Conservation (phyloP, 306 rosid genomes). For the Cicer arietinum region DNA sequence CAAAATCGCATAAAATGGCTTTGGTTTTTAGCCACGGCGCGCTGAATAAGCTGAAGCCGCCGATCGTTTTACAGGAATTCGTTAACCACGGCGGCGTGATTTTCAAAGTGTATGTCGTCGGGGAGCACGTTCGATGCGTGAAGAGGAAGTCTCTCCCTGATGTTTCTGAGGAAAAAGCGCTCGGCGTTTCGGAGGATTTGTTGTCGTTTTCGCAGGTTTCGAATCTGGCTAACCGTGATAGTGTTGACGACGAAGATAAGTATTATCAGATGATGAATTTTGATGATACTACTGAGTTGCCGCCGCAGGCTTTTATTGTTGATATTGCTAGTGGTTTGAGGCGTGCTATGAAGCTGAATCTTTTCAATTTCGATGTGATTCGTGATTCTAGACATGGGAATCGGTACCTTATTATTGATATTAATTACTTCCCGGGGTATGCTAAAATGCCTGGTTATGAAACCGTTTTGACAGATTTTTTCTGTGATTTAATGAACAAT, state of each 20-base stretch:
- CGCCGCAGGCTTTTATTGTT: conserved; percentile 65
- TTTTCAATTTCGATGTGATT: conserved; percentile 88
- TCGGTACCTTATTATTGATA: conserved; percentile 88
- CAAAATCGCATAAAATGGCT: conserved; percentile 88
- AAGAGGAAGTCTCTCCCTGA: conserved; percentile 91
- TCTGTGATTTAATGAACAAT: conserved; percentile 65
- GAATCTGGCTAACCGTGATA: conserved; percentile 63
- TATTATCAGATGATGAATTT: conserved; percentile 77
- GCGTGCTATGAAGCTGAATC: conserved; percentile 63
- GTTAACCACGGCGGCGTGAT: conserved; percentile 95
- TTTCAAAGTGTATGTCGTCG: conserved; percentile 87
- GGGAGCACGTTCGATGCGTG: conserved; percentile 75
- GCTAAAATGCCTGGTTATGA: conserved; percentile 97
- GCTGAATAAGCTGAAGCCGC: conserved; percentile 74
- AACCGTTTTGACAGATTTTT: conserved; percentile 76
- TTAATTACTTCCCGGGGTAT: conserved; percentile 94
- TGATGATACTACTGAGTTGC: conserved; percentile 86
- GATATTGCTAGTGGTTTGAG: conserved; percentile 75
- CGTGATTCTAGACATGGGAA: conserved; percentile 74
- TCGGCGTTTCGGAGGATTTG: conserved; percentile 60
- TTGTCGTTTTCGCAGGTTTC: conserved; percentile 87
- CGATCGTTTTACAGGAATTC: conserved; percentile 85
- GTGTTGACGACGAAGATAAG: conserved; percentile 70
- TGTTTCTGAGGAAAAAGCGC: conserved; percentile 65
- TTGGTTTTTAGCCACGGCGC: conserved; percentile 69